Base-by-base conservation (phyloP, 1,284 basidiomycete genomes). In the Sanghuangporus weigelae region DNA sequence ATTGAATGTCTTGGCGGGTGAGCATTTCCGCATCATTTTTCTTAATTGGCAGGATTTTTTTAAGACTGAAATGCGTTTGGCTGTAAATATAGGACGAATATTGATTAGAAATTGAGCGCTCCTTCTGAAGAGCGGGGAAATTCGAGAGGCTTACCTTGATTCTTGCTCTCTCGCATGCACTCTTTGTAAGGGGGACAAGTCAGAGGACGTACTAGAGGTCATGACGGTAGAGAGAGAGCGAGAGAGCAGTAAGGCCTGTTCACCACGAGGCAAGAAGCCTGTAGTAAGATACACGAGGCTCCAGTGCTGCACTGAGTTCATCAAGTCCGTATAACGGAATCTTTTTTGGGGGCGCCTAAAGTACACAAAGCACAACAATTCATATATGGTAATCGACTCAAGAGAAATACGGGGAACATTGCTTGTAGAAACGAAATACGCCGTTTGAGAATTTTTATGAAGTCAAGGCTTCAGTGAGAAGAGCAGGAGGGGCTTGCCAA, bases 1-100 rank as follows among this genome's bases (percentile, higher is more conserved):
- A 90, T 75, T 93, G 89, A 61, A 92, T 81, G 74, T 92, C 90
- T 61, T 76, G 76, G 54, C 86, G 80, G 64, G 79, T 84, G 58
- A 88, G 75, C 44, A 84, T 82, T 69, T 86, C 83, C 35, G 83
- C 84, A 69, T 88, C 86, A 58, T 73, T 76, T 69, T 81, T 81
- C 73, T 87, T 85, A 70, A 87, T 81, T 39, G 77, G 77, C 16
- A 78, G 73, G 4, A 74, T 74, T 71, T 78, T 78, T 58, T 76
- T 69, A 46, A 76, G 75, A 62, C 75, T 71, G 64, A 75, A 77
- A 56, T 75, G 76, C 35, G 75, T 72, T 54, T 74, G 76, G 67
- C 65, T 63, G 39, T 23, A 46, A 50, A 48, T 60, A 60, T 51
- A 26, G 50, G 59, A 51, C 40, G 49, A 60, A 36, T 60, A 44